Evolutionary conservation across 2,329 filamentous ascomycete species (phyloP).

Genomic region (Fusarium poae): DNA sequence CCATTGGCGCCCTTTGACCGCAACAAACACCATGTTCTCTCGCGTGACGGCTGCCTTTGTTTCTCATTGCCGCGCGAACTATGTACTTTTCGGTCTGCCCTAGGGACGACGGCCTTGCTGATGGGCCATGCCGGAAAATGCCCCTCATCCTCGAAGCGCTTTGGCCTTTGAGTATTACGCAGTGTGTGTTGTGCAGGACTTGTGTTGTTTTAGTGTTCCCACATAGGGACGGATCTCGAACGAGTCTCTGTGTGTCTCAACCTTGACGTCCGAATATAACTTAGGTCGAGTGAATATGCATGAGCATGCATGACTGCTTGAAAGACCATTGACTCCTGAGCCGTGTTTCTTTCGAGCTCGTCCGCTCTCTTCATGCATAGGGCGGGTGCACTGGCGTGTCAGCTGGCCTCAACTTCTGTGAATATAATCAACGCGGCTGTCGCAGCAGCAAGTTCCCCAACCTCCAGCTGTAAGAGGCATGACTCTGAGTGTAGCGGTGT

Average conservation of each 20-base stretch:
- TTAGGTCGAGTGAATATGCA: background rate
- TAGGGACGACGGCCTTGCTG: conserved; percentile 12
- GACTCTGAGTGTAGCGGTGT: conserved; percentile 24
- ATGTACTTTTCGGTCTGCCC: conserved; percentile 15
- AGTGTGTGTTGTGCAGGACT: conserved; percentile 39
- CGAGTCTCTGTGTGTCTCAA: conserved; percentile 6
- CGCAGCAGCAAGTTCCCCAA: conserved; percentile 4
- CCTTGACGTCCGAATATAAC: background rate
- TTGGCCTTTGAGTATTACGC: conserved; percentile 23
- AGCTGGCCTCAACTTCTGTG: conserved; percentile 18
- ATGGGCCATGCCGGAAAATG: conserved; percentile 22
- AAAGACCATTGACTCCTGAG: background rate
- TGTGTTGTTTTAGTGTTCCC: conserved; percentile 5
- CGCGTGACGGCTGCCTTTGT: conserved; percentile 24
- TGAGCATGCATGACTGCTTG: conserved; percentile 1
- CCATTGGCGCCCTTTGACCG: conserved; percentile 37
- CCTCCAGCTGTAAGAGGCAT: background rate
- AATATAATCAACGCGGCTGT: conserved; percentile 19
- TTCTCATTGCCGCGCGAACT: conserved; percentile 9
- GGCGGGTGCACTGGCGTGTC: conserved; percentile 17
- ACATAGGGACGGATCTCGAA: conserved; percentile 11
- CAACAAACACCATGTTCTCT: conserved; percentile 36
- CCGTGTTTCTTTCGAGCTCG: conserved; percentile 2
- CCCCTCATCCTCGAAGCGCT: conserved; percentile 26
- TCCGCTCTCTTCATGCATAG: conserved; percentile 9